A percentile compares a stretch with the other conserved stretches of the same genome.
Conservation (phyloP, 495 filamentous ascomycete species). For the Hypoxylon intermedium region DNA sequence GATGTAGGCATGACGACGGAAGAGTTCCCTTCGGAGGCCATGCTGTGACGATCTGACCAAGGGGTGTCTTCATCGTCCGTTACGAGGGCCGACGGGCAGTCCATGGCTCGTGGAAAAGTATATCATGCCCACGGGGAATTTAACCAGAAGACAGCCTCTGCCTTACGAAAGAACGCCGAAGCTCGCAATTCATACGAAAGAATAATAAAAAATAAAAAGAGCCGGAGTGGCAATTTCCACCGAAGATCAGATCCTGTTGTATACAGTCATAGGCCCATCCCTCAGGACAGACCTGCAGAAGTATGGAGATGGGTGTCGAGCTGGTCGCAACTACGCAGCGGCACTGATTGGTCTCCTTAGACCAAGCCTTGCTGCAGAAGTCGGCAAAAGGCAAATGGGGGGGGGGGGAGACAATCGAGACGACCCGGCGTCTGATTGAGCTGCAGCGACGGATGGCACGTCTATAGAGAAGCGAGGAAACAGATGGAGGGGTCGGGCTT, state of each 20-base stretch:
- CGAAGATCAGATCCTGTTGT: slow-evolving; percentile 27
- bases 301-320: slow-evolving; percentile 35
- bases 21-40: slow-evolving; percentile 52
- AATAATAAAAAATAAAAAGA: slow-evolving; percentile 17
- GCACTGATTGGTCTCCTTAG: slow-evolving; percentile 34
- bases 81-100: slow-evolving; percentile 48
- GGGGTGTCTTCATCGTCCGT: slow-evolving; percentile 50
- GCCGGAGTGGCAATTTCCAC: slow-evolving; percentile 31
- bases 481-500: slow-evolving; percentile 45
- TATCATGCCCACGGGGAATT: slow-evolving; percentile 35
- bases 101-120: slow-evolving; percentile 47
- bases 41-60: slow-evolving; percentile 55
- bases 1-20: slow-evolving; percentile 44
- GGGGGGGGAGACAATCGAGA: slow-evolving; percentile 37
- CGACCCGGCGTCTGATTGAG: slow-evolving; percentile 40
- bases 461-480: slow-evolving; percentile 41
- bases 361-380: slow-evolving; percentile 35
- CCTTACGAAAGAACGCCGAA: slow-evolving; percentile 19
- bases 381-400: slow-evolving; percentile 40
- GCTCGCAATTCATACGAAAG: slow-evolving; percentile 30
- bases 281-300: slow-evolving; percentile 27
- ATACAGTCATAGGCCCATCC: slow-evolving; percentile 38
- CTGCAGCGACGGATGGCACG: slow-evolving; percentile 41
- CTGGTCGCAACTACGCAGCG: slow-evolving; percentile 24
- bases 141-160: slow-evolving; percentile 29